Conservation (phyloP, 1,139 yeast genomes). For the Candida labiduridarum region DNA sequence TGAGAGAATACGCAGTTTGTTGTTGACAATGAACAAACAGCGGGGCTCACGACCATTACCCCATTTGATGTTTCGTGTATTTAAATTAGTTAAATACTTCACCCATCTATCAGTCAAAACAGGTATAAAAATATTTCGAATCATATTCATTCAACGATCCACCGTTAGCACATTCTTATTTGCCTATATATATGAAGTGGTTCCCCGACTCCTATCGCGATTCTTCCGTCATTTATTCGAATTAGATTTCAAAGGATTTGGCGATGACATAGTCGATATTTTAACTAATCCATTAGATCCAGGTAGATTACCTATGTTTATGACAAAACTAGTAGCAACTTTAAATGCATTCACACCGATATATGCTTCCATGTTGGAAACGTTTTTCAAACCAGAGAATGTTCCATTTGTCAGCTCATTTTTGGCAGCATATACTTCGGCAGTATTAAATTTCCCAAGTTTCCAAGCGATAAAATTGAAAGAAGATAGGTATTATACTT, state of each 20-base stretch:
- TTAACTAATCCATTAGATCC: conserved; percentile 26
- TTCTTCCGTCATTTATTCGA: conserved; percentile 20
- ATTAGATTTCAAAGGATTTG: conserved; percentile 15
- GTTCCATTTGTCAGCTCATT: conserved; percentile 11
- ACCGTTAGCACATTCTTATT: conserved; percentile 30
- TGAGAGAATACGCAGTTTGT: background rate
- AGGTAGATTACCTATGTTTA: conserved; percentile 35
- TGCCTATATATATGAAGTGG: conserved; percentile 38
- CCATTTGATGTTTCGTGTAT: background rate
- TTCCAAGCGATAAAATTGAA: conserved; percentile 20
- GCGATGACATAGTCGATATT: conserved; percentile 16
- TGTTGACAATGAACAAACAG: background rate
- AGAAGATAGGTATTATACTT: conserved; percentile 22
- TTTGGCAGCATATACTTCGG: conserved; percentile 22
- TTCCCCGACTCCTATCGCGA: conserved; percentile 31
- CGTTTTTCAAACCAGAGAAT: conserved; percentile 3
- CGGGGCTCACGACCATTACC: background rate
- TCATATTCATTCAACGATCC: conserved; percentile 16
- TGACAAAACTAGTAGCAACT: conserved; percentile 22
- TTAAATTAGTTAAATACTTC: background rate
- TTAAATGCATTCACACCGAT: conserved; percentile 20
- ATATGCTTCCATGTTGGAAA: conserved; percentile 12
- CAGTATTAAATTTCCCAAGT: conserved; percentile 22
- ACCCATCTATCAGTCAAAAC: conserved; percentile 2
- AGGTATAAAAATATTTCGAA: conserved; percentile 3